Conservation (phyloP, 345 rosid genomes). For the Populus alba region DNA sequence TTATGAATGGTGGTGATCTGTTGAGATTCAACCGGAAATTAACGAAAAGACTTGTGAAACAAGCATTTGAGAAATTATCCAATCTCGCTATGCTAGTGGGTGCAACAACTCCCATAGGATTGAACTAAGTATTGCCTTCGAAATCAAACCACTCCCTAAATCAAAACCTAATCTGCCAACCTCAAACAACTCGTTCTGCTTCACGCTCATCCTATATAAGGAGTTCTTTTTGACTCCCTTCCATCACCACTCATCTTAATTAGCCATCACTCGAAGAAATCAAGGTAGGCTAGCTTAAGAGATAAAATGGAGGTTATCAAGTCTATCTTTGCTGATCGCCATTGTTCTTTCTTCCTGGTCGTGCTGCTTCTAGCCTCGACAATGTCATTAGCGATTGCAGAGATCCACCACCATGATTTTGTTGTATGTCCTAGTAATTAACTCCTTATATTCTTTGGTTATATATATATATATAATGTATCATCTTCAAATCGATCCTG, state of each 20-base stretch:
- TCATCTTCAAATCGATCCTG: background rate
- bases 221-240: background rate
- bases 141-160: constrained; percentile 21
- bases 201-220: constrained; percentile 32
- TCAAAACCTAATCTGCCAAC: constrained; percentile 72
- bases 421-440: constrained; percentile 46
- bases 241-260: constrained; percentile 2
- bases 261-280: background rate
- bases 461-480: background rate
- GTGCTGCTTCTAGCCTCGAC: constrained; percentile 42
- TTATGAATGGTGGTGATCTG: constrained; percentile 7
- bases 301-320: constrained; percentile 19
- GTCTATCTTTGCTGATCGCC: background rate
- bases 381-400: constrained; percentile 38
- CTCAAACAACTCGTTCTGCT: constrained; percentile 27
- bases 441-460: background rate
- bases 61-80: constrained; percentile 32
- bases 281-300: background rate
- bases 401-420: constrained; percentile 62
- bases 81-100: constrained; percentile 45
- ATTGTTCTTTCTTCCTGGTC: constrained; percentile 23
- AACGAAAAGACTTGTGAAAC: constrained; percentile 33
- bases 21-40: constrained; percentile 11
- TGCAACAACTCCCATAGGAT: constrained; percentile 52
- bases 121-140: constrained; percentile 28